Conservation (phyloP, 495 filamentous ascomycete genomes). For the Aspergillus homomorphus region DNA sequence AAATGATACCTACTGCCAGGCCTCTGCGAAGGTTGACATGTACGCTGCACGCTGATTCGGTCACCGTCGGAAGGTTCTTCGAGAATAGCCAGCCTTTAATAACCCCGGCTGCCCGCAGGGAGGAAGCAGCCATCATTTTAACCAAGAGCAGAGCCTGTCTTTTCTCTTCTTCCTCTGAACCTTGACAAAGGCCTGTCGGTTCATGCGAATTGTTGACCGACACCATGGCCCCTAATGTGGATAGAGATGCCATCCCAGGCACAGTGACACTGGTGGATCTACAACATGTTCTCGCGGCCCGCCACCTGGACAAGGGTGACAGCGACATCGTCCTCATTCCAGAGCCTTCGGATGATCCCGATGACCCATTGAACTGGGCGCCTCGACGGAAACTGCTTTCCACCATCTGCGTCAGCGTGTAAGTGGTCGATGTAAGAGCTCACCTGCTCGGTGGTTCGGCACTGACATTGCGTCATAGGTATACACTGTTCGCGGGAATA, state of each 20-base stretch:
- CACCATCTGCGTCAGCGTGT: slow-evolving; percentile 47
- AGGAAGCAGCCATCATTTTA: neutral
- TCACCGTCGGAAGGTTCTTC: neutral
- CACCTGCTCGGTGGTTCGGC: neutral
- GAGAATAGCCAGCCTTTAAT: neutral
- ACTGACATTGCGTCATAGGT: slow-evolving; percentile 28
- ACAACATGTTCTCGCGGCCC: slow-evolving; percentile 44
- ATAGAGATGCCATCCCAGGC: slow-evolving; percentile 48
- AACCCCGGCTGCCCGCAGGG: neutral
- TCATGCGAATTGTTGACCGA: neutral
- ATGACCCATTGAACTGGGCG: slow-evolving; percentile 64
- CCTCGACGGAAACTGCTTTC: slow-evolving; percentile 52
- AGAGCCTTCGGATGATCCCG: slow-evolving; percentile 53
- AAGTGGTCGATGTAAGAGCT: slow-evolving; percentile 10
- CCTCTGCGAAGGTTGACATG: neutral
- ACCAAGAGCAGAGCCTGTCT: neutral
- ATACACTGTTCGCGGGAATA: slow-evolving; percentile 60
- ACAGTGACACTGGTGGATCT: slow-evolving; percentile 55
- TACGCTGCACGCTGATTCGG: neutral
- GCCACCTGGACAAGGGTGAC: slow-evolving; percentile 37
- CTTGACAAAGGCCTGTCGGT: neutral
- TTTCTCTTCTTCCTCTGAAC: neutral
- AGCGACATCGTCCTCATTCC: slow-evolving; percentile 59
- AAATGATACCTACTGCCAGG: neutral
- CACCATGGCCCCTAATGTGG: slow-evolving; percentile 33